Conservation (phyloP, 495 filamentous ascomycete genomes). For the Podospora tetraspora region DNA sequence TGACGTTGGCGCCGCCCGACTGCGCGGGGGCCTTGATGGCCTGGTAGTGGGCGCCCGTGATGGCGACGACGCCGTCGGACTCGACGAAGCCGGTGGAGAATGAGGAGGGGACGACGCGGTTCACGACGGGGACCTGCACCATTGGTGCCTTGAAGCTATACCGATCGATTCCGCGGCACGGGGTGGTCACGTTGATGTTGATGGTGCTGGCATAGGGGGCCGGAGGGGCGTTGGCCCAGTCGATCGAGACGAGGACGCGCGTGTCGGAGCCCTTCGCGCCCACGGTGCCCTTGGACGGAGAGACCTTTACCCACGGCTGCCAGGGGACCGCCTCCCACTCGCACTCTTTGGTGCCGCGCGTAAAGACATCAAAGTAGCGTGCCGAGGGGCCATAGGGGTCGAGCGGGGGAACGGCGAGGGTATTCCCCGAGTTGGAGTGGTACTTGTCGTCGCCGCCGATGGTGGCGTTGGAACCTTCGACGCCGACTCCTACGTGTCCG, state of each 20-base stretch:
- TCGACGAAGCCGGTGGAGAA: slow-evolving; percentile 64
- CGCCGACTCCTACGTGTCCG: slow-evolving; percentile 60
- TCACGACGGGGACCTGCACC: slow-evolving; percentile 55
- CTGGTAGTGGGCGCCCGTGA: slow-evolving; percentile 54
- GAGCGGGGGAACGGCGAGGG: slow-evolving; percentile 52
- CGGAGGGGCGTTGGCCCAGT: slow-evolving; percentile 53
- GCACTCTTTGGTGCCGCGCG: slow-evolving; percentile 53
- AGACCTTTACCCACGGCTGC: slow-evolving; percentile 53
- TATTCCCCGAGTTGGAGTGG: slow-evolving; percentile 52
- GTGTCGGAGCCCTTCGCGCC: slow-evolving; percentile 47
- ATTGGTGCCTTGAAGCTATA: slow-evolving; percentile 45
- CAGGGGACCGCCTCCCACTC: slow-evolving; percentile 50
- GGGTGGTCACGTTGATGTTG: slow-evolving; percentile 51
- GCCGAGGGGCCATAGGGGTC: slow-evolving; percentile 57
- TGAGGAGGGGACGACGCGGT: slow-evolving; percentile 45
- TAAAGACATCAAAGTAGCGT: slow-evolving; percentile 65
- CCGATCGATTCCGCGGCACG: slow-evolving; percentile 49
- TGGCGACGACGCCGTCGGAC: slow-evolving; percentile 53
- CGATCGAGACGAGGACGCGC: slow-evolving; percentile 55
- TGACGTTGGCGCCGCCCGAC: slow-evolving; percentile 37
- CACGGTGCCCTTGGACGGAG: slow-evolving; percentile 51
- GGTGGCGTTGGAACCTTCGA: slow-evolving; percentile 60
- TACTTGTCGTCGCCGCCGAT: slow-evolving; percentile 63
- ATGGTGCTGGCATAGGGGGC: slow-evolving; percentile 41
- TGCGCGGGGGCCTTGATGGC: slow-evolving; percentile 34